Evolutionary conservation across 202 grass and related monocot species (phyloP).

Genomic region (Cymbopogon flexuosus): DNA sequence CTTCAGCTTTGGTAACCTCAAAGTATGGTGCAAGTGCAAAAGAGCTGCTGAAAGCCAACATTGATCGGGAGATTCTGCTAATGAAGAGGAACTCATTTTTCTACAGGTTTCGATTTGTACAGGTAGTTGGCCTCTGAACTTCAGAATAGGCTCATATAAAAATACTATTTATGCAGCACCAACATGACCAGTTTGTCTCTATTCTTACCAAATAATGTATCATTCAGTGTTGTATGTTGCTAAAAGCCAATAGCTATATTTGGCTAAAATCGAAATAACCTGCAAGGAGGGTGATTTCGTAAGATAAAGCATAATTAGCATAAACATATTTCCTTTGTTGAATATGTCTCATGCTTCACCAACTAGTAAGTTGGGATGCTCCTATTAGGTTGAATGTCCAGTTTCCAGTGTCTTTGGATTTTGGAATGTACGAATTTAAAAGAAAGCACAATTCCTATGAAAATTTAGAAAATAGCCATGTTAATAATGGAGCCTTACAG

Average conservation of each 20-base stretch:
- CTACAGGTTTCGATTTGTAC: constrained; percentile 45
- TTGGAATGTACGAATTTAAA: not conserved
- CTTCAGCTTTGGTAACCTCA: constrained; percentile 49
- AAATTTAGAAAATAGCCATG: not conserved
- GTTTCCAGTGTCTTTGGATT: no score
- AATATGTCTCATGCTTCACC: no score
- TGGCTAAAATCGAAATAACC: no score
- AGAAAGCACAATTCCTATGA: not conserved
- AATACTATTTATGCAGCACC: not conserved
- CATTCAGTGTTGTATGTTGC: not conserved
- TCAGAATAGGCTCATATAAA: not conserved
- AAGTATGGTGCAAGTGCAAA: constrained; percentile 49
- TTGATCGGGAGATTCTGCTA: constrained; percentile 57
- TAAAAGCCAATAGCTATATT: not conserved
- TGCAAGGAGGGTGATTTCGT: no score
- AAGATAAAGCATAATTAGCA: no score
- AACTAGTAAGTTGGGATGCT: no score
- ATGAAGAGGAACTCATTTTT: constrained; percentile 86
- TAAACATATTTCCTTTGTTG: no score
- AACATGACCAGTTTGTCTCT: not conserved
- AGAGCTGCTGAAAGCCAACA: constrained; percentile 54
- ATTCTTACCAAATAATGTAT: not conserved
- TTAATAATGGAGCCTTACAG: not conserved
- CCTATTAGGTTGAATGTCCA: no score
- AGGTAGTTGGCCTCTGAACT: constrained; percentile 20